Base-by-base conservation (phyloP, 805 yeast genomes). In the Kurtzmaniella fragi region DNA sequence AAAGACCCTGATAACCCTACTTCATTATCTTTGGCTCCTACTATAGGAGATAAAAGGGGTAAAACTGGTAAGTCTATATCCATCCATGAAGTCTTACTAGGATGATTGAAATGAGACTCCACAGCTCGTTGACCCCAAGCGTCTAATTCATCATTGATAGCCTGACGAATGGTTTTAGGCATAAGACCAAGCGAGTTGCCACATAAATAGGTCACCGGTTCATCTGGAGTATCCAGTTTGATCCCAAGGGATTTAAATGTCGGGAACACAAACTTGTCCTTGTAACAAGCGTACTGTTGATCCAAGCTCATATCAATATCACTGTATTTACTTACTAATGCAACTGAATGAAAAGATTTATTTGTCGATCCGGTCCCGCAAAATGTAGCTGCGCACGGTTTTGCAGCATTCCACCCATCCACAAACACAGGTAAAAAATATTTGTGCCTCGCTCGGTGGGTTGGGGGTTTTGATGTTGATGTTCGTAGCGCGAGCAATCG, bases 131-230 rank as follows among this genome's bases (percentile, higher is more conserved):
- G 67, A 25, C 77, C 69, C 98, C 98, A 90, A 0, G 93, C 95
- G 46, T 79, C 75, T 35, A 90, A 64, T 58, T 90, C 97, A 31
- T 66, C 71, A 35, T 61, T 60, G 12, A 90, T 64, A 12, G 84
- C 84, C 5, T 47, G 45, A 27, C 75, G 65, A 0, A 90, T 80
- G 6, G 66, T 54, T 37, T 61, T 66, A 0, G 98, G 97, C 90
- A 88, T 84, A 42, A 90, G 63, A 0, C 98, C 98, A 5, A 90
- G 75, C n/a, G 96, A 87, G 64, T 90, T 91, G 2, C 98, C 98
- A 61, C 96, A 88, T 34, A 90, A 67, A 55, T 90, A 91, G 16
- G 73, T 67, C 10, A 75, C 65, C 10, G n/a, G 10, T 26, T 26
- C 17, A 17, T 27, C 31, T 14, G 20, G 17, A n/a, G n/a, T 13